Percentiles rank a stretch among this genome's conserved stretches.
Evolutionary conservation across 2,329 filamentous ascomycete genomes (phyloP).

Genomic region (Ophiostoma novo-ulmi): DNA sequence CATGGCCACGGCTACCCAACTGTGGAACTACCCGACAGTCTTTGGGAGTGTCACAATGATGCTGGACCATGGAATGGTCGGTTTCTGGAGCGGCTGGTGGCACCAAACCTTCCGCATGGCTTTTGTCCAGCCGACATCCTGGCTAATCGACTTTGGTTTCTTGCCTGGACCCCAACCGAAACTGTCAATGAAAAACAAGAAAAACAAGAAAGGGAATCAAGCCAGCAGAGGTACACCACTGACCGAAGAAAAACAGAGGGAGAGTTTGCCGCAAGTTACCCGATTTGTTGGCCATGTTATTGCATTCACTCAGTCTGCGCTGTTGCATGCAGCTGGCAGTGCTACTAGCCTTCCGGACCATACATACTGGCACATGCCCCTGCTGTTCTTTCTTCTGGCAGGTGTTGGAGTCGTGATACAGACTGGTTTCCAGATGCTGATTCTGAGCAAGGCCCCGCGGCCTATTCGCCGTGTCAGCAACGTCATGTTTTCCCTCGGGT

Average conservation of each 20-base stretch:
- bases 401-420: conserved; percentile 62
- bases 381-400: conserved; percentile 69
- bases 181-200: conserved; percentile 28
- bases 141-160: conserved; percentile 40
- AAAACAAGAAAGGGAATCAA: neutral
- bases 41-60: conserved; percentile 54
- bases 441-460: conserved; percentile 20
- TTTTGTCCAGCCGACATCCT: conserved; percentile 57
- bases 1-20: conserved; percentile 43
- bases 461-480: conserved; percentile 51
- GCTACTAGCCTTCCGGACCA: conserved; percentile 54
- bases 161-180: conserved; percentile 32
- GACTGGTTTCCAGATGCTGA: conserved; percentile 35
- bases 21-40: conserved; percentile 51
- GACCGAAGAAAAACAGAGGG: neutral
- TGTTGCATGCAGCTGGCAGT: conserved; percentile 68
- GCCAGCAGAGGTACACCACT: neutral
- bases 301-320: conserved; percentile 62
- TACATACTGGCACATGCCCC: conserved; percentile 48
- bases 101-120: conserved; percentile 80
- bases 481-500: conserved; percentile 55
- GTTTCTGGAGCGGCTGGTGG: conserved; percentile 85
- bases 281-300: conserved; percentile 31
- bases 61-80: conserved; percentile 65
- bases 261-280: neutral